phyloP scores from a whole-genome alignment of 2,329 filamentous ascomycete species.

The Lecanicillium sp. region DNA sequence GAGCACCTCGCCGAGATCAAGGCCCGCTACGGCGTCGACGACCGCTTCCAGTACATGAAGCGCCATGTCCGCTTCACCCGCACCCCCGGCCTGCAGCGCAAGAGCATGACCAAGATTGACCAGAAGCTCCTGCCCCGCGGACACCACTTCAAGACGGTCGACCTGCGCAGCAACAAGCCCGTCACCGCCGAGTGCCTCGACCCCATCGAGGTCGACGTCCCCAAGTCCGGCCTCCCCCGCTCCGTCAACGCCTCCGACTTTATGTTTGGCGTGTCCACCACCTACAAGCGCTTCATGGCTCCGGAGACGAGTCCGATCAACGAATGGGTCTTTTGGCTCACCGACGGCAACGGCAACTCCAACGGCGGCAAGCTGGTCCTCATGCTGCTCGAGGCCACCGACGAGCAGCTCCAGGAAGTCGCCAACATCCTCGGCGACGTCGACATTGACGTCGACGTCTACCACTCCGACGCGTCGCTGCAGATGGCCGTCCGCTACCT shows the following conservation, averaged over 20 bases:
- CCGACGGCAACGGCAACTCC: conserved; percentile 47
- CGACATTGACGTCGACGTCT: conserved; percentile 53
- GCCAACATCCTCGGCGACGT: conserved; percentile 38
- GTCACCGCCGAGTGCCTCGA: conserved; percentile 38
- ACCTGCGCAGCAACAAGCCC: conserved; percentile 36
- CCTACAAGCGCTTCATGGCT: conserved; percentile 48
- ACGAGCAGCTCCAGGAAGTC: conserved; percentile 45
- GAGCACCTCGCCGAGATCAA: conserved; percentile 40
- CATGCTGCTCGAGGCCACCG: conserved; percentile 46
- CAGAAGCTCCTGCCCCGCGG: conserved; percentile 40
- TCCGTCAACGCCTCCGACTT: conserved; percentile 50
- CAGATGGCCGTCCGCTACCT: conserved; percentile 56
- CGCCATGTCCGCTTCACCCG: conserved; percentile 48
- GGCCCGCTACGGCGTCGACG: conserved; percentile 40
- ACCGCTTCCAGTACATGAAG: conserved; percentile 50
- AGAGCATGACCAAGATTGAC: conserved; percentile 44
- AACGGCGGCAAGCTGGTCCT: conserved; percentile 53
- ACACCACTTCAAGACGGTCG: conserved; percentile 41
- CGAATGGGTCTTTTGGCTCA: conserved; percentile 57
- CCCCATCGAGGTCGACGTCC: conserved; percentile 45
- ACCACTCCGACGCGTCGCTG: conserved; percentile 44
- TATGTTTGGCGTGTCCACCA: conserved; percentile 55
- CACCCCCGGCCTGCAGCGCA: conserved; percentile 40
- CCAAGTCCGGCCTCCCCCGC: conserved; percentile 43
- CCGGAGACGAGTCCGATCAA: conserved; percentile 46